Evolutionary conservation across 768 basidiomycete genomes (phyloP).

Genomic region (Hericium rajendrae): DNA sequence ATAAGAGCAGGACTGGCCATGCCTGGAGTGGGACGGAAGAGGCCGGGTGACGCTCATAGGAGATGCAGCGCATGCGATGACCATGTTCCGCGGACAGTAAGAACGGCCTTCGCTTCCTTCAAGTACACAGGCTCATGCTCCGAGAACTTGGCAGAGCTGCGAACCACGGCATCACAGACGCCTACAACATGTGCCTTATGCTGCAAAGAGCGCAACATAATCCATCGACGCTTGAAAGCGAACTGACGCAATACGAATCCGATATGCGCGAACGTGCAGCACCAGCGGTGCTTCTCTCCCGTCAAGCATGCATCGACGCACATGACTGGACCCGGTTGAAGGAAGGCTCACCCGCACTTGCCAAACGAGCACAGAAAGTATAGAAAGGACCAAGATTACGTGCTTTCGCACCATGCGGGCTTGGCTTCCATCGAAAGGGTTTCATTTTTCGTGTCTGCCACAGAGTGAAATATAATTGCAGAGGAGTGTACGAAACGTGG

Average conservation of each 20-base stretch:
- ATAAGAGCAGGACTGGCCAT: not conserved
- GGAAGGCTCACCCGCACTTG: not conserved
- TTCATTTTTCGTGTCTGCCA: no score
- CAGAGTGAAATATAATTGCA: no score
- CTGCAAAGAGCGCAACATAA: not conserved
- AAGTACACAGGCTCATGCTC: not conserved
- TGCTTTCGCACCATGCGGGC: not conserved
- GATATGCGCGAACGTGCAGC: not conserved
- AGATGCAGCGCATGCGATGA: not conserved
- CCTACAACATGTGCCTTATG: not conserved
- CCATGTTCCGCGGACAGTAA: not conserved
- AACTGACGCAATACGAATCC: not conserved
- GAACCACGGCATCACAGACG: not conserved
- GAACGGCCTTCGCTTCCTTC: not conserved
- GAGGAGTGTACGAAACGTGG: no score
- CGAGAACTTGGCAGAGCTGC: not conserved
- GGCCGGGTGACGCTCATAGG: not conserved
- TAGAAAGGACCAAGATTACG: not conserved
- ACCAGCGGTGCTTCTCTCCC: not conserved
- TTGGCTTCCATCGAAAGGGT: no score
- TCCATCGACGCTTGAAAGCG: not conserved
- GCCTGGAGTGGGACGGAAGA: not conserved
- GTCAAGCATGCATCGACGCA: not conserved
- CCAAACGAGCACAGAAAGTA: not conserved
- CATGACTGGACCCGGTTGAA: not conserved